Evolutionary conservation across 306 rosid species (phyloP).

Genomic region (Crotalaria pallida): DNA sequence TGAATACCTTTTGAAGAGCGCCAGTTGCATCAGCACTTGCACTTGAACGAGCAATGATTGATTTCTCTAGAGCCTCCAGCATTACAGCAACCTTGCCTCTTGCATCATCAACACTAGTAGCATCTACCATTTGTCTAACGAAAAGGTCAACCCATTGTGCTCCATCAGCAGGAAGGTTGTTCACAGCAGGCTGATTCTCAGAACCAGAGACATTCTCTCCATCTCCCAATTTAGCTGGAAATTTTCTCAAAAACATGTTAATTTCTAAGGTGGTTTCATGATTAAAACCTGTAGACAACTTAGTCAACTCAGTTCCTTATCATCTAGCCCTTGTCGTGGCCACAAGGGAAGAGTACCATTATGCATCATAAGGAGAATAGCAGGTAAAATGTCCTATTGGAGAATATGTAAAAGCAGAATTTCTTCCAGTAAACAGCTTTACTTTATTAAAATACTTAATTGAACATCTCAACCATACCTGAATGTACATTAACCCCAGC

Average conservation of each 20-base stretch:
- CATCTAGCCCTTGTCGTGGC: not conserved
- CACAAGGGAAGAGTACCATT: not conserved
- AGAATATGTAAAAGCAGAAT: not conserved
- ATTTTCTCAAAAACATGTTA: slow-evolving; percentile 1
- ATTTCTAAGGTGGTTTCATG: not conserved
- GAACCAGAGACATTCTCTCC: slow-evolving; percentile 43
- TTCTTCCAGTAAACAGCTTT: not conserved
- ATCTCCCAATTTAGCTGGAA: slow-evolving; percentile 35
- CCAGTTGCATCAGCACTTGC: slow-evolving; percentile 65
- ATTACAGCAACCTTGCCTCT: slow-evolving; percentile 74
- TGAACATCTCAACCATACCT: slow-evolving; percentile 33
- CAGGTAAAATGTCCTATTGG: not conserved
- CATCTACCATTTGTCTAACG: slow-evolving; percentile 75
- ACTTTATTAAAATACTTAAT: not conserved
- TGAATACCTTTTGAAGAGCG: slow-evolving; percentile 56
- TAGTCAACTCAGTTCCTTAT: not conserved
- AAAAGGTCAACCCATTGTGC: slow-evolving; percentile 87
- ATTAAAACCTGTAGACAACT: slow-evolving; percentile 2
- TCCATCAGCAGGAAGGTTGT: slow-evolving; percentile 66
- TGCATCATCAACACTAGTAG: slow-evolving; percentile 77
- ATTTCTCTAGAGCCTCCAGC: slow-evolving; percentile 75
- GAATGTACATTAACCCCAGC: slow-evolving; percentile 29
- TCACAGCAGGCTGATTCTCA: slow-evolving; percentile 35
- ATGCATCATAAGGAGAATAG: not conserved
- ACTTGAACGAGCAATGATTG: slow-evolving; percentile 57